These are phyloP conservation scores for Candida coleopterorum DNA, from an alignment of 805 yeast genomes.

Conservation along the genomic window DNA sequence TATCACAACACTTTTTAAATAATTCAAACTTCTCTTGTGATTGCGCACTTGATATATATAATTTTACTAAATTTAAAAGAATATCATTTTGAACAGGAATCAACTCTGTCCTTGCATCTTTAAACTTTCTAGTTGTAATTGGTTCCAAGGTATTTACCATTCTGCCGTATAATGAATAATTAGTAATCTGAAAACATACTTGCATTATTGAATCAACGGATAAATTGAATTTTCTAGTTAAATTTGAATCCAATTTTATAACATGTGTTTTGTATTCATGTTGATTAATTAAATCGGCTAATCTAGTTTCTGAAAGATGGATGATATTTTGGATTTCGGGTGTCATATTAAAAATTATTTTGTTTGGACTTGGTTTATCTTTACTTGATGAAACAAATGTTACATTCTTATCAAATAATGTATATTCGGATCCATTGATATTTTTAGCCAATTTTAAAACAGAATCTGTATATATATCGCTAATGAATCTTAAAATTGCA, in stretches of 20 bases:
- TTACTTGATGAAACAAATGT: slow-evolving; percentile 35
- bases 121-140: slow-evolving; percentile 62
- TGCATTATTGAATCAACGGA: slow-evolving; percentile 51
- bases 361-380: slow-evolving; percentile 30
- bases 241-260: slow-evolving; percentile 30
- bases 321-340: slow-evolving; percentile 45
- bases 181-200: slow-evolving; percentile 47
- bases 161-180: slow-evolving; percentile 53
- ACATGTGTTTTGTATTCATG: slow-evolving; percentile 47
- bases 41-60: slow-evolving; percentile 55
- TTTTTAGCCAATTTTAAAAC: slow-evolving; percentile 53
- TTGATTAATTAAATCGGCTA: slow-evolving; percentile 54
- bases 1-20: slow-evolving; percentile 47
- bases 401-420: slow-evolving; percentile 42
- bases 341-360: slow-evolving; percentile 34
- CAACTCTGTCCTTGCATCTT: slow-evolving; percentile 66
- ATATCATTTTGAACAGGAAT: slow-evolving; percentile 58
- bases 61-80: slow-evolving; percentile 50
- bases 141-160: slow-evolving; percentile 49
- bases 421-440: slow-evolving; percentile 53
- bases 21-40: slow-evolving; percentile 43
- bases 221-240: slow-evolving; percentile 36
- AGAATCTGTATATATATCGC: slow-evolving; percentile 56
- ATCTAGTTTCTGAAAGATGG: slow-evolving; percentile 53
- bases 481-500: slow-evolving; percentile 50